Percentiles rank a stretch among this genome's conserved stretches.
Evolutionary conservation across 176 grass and related monocot genomes (phyloP).

Genomic region (Lolium perenne): DNA sequence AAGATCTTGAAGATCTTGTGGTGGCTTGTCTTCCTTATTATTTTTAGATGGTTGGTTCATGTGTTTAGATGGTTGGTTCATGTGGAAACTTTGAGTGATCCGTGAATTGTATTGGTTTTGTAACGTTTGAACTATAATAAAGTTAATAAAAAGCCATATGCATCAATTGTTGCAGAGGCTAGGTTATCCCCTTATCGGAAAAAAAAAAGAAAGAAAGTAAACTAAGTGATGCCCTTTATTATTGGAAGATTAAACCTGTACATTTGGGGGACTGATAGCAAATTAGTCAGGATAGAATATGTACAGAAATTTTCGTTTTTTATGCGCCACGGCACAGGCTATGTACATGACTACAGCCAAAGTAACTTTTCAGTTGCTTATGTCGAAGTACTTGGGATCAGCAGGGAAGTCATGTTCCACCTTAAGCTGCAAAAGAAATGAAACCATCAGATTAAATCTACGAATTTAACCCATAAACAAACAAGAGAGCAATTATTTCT

Average conservation of each 20-base stretch:
- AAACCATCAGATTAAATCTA: background rate
- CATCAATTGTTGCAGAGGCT: no score
- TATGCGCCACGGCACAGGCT: slow-evolving; percentile 1
- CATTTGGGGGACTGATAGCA: slow-evolving; percentile 46
- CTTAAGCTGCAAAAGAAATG: slow-evolving; percentile 61
- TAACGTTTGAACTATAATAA: no score
- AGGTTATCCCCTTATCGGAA: no score
- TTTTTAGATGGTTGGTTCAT: no score
- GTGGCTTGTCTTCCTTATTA: no score
- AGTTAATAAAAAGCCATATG: no score
- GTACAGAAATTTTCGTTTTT: slow-evolving; percentile 48
- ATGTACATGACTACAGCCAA: slow-evolving; percentile 30
- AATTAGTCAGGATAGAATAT: slow-evolving; percentile 59
- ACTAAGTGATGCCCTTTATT: slow-evolving; percentile 59
- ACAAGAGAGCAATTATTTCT: background rate
- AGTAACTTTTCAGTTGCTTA: slow-evolving; percentile 72
- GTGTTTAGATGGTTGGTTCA: no score
- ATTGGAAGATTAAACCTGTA: slow-evolving; percentile 67
- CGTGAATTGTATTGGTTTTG: no score
- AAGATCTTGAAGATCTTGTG: no score
- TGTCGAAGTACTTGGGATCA: slow-evolving; percentile 96
- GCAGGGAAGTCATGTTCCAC: slow-evolving; percentile 94
- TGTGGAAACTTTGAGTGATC: no score
- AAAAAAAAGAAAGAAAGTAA: slow-evolving; percentile 17
- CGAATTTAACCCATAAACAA: slow-evolving; percentile 4